These are phyloP conservation scores for Fagus sylvatica DNA, from an alignment of 306 rosid genomes.

Conservation along the genomic window DNA sequence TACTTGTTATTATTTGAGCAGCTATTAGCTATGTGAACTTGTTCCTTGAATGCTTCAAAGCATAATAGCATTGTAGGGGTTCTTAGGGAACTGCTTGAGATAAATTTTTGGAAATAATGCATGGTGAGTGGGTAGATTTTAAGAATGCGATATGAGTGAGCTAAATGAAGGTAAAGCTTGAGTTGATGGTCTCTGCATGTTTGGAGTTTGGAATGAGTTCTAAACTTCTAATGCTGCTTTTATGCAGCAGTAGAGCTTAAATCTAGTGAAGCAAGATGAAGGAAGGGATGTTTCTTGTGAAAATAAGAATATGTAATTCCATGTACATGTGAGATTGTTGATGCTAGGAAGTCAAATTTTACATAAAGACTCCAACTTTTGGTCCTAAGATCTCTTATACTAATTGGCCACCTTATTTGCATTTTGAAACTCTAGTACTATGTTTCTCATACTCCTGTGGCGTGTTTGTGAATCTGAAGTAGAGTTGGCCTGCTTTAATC, in stretches of 20 bases:
- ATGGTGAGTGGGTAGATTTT: neutral
- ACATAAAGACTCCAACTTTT: neutral
- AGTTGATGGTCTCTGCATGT: neutral
- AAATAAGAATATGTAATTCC: neutral
- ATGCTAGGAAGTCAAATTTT: neutral
- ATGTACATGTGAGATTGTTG: neutral
- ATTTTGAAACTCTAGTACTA: neutral
- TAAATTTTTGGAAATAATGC: neutral
- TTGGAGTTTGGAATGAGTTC: neutral
- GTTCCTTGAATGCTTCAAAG: neutral
- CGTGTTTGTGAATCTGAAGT: neutral
- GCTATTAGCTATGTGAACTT: neutral
- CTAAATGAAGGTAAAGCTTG: neutral
- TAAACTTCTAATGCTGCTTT: neutral
- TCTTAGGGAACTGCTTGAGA: neutral
- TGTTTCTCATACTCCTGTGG: neutral
- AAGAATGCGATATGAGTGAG: neutral
- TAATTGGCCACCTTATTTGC: neutral
- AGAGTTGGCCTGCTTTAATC: neutral
- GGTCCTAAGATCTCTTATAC: neutral
- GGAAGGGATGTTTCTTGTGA: neutral
- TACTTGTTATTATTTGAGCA: neutral
- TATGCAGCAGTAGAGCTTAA: neutral
- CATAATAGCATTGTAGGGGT: neutral
- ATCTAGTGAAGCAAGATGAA: neutral